Conservation (phyloP, 305 asterid genomes). For the Rubia peregrina region DNA sequence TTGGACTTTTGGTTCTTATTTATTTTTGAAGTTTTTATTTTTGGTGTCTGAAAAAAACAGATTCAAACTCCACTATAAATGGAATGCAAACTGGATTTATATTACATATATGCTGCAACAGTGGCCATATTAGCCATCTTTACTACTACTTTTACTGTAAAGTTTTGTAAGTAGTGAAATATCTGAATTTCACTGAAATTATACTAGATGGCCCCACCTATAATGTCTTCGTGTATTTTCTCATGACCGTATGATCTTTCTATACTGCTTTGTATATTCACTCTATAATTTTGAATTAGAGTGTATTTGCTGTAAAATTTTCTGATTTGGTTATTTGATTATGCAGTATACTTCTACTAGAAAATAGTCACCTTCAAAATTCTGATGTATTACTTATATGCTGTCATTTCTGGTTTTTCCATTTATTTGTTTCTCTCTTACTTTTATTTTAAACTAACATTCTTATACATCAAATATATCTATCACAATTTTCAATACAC, state of each 20-base stretch:
- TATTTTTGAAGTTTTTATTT: neutral
- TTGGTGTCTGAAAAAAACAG: neutral
- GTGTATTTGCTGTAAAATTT: neutral
- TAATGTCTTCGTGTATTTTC: neutral
- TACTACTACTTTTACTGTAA: neutral
- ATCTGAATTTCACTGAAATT: neutral
- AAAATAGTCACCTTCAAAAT: neutral
- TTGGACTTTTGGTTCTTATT: neutral
- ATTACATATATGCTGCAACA: neutral
- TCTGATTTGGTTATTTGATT: neutral
- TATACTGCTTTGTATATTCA: neutral
- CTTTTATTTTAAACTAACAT: too few relatives aligned
- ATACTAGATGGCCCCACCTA: neutral
- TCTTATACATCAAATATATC: too few relatives aligned
- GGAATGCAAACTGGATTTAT: constrained; percentile 8
- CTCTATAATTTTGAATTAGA: neutral
- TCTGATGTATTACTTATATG: neutral
- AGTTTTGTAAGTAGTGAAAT: neutral
- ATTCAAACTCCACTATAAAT: neutral
- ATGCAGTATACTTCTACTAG: neutral
- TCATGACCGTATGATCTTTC: neutral
- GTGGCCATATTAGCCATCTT: neutral
- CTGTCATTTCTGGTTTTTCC: neutral
- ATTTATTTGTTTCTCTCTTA: too few relatives aligned
- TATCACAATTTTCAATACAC: neutral